phyloP scores from a whole-genome alignment of 148 eudicot species.

The Amaranthus cruentus region DNA sequence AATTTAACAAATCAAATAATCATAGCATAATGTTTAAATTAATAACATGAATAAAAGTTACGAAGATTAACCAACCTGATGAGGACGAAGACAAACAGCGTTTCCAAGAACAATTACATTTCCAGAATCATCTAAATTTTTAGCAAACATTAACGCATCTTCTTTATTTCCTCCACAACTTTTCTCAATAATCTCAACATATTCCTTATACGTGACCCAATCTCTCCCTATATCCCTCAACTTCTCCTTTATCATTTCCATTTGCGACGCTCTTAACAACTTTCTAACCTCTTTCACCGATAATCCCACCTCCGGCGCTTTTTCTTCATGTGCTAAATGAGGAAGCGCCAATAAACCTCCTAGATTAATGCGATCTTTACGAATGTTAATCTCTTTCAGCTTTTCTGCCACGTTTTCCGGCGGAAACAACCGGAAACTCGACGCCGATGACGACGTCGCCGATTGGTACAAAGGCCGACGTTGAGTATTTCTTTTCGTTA shows the following conservation, averaged over 20 bases:
- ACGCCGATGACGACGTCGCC: slow-evolving; percentile 16
- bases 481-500: slow-evolving; percentile 31
- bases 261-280: slow-evolving; percentile 50
- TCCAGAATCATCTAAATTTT: slow-evolving; percentile 68
- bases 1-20: background rate
- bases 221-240: slow-evolving; percentile 32
- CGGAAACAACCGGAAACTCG: slow-evolving; percentile 25
- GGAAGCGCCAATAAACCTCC: slow-evolving; percentile 47
- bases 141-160: slow-evolving; percentile 48
- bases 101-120: slow-evolving; percentile 76
- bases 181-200: slow-evolving; percentile 41
- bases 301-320: slow-evolving; percentile 21
- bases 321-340: slow-evolving; percentile 6
- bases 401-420: slow-evolving; percentile 42
- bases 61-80: slow-evolving; percentile 51
- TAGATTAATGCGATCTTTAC: slow-evolving; percentile 40
- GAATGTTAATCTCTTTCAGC: slow-evolving; percentile 51
- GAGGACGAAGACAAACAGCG: slow-evolving; percentile 69
- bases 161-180: slow-evolving; percentile 38
- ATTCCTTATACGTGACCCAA: slow-evolving; percentile 46
- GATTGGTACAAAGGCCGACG: slow-evolving; percentile 34
- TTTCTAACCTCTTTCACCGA: slow-evolving; percentile 62
- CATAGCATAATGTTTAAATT: background rate
- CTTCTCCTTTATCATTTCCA: slow-evolving; percentile 49
- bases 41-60: too few species aligned